Evolutionary conservation across 2,329 filamentous ascomycete species (phyloP).

Genomic region (Aspergillus pseudoviridinutans): DNA sequence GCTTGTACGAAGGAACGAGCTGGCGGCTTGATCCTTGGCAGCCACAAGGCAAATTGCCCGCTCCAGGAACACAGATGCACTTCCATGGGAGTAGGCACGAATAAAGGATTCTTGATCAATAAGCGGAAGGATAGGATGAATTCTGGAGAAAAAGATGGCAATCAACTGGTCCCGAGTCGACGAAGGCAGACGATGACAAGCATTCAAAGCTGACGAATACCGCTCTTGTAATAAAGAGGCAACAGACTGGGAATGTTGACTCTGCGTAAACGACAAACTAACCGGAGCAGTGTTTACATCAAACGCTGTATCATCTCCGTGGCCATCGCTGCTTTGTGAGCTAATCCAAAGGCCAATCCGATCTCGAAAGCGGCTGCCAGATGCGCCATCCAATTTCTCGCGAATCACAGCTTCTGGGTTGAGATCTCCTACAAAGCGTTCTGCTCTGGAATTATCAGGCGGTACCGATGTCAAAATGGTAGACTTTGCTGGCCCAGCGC

Average conservation of each 20-base stretch:
- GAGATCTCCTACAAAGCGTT: slow-evolving; percentile 39
- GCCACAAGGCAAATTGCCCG: slow-evolving; percentile 39
- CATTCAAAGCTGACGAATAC: slow-evolving; percentile 21
- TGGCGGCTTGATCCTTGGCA: slow-evolving; percentile 34
- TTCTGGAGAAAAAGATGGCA: slow-evolving; percentile 33
- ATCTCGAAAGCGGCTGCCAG: slow-evolving; percentile 23
- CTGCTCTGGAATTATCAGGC: slow-evolving; percentile 13
- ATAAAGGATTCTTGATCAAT: slow-evolving; percentile 27
- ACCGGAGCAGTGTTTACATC: not conserved
- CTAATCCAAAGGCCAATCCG: slow-evolving; percentile 33
- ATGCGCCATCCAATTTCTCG: slow-evolving; percentile 25
- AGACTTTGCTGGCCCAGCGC: not conserved
- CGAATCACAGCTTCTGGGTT: slow-evolving; percentile 40
- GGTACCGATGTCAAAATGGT: slow-evolving; percentile 6
- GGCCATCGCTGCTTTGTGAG: slow-evolving; percentile 7
- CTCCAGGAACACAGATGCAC: slow-evolving; percentile 33
- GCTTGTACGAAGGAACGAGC: slow-evolving; percentile 27
- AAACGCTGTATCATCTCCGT: not conserved
- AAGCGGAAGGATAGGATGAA: slow-evolving; percentile 38
- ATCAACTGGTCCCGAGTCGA: slow-evolving; percentile 30
- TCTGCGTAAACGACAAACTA: not conserved
- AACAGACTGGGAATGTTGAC: slow-evolving; percentile 6
- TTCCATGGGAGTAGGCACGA: slow-evolving; percentile 21
- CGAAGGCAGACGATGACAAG: slow-evolving; percentile 29
- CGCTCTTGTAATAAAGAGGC: slow-evolving; percentile 20